Evolutionary conservation across 2,329 filamentous ascomycete genomes (phyloP).

Genomic region (Pseudopyricularia javanii): DNA sequence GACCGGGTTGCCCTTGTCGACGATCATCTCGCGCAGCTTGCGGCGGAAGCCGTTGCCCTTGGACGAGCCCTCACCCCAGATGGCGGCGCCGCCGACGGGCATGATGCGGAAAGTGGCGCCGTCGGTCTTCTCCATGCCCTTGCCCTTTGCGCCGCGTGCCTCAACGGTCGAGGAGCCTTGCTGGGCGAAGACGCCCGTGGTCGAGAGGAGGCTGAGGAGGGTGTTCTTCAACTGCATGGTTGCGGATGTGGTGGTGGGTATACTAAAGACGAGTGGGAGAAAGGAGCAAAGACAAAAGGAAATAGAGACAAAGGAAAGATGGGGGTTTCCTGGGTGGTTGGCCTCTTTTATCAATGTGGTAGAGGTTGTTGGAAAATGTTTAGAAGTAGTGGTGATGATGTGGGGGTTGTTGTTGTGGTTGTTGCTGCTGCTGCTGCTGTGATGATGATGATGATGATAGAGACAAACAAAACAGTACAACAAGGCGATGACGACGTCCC

Average conservation of each 20-base stretch:
- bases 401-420: neutral
- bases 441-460: neutral
- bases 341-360: neutral
- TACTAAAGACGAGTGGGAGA: neutral
- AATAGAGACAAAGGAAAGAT: neutral
- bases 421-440: too few species aligned
- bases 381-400: neutral
- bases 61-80: slow-evolving; percentile 10
- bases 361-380: neutral
- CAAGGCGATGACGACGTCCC: neutral
- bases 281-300: neutral
- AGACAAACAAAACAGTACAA: neutral
- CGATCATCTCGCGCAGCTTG: slow-evolving; percentile 9
- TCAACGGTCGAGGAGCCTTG: neutral
- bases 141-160: neutral
- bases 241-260: neutral
- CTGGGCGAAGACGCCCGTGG: neutral
- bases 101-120: neutral
- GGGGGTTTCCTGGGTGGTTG: neutral
- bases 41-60: slow-evolving; percentile 13
- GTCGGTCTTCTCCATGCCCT: neutral
- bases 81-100: slow-evolving; percentile 12
- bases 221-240: neutral
- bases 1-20: slow-evolving; percentile 7
- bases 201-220: slow-evolving; percentile 1